phyloP scores from a whole-genome alignment of 148 eudicot genomes.

The Selenicereus undatus region DNA sequence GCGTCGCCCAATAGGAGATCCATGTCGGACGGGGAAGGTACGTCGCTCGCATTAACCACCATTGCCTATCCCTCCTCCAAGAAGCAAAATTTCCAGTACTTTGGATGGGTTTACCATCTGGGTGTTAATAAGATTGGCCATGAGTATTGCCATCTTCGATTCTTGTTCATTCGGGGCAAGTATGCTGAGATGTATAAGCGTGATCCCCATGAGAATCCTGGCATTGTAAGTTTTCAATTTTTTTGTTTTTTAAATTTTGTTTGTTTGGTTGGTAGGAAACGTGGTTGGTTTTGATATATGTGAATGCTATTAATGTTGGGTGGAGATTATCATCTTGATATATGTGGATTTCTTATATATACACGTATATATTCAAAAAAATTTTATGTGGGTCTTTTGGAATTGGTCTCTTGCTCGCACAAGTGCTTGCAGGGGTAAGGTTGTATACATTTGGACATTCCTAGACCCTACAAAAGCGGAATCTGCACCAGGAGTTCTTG shows the following conservation, averaged over 20 bases:
- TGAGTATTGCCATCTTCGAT: constrained; percentile 73
- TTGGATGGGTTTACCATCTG: constrained; percentile 88
- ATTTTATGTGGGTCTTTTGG: no score
- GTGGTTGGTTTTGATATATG: no score
- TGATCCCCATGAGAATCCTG: constrained; percentile 68
- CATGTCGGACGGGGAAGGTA: constrained; percentile 27
- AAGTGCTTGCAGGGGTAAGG: no score
- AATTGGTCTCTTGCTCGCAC: no score
- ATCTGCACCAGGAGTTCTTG: no score
- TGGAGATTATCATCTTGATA: no score
- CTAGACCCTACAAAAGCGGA: no score
- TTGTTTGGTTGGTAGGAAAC: no score
- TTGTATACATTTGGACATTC: no score
- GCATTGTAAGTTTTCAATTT: constrained; percentile 41
- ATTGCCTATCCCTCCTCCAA: constrained; percentile 19
- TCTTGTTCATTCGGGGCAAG: constrained; percentile 63
- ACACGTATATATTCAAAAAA: no score
- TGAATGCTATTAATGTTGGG: no score
- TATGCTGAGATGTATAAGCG: constrained; percentile 88
- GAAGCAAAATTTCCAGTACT: constrained; percentile 49
- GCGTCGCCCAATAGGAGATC: constrained; percentile 12
- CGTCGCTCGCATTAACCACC: constrained; percentile 15
- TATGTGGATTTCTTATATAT: no score
- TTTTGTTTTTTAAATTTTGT: not conserved
- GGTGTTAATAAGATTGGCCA: constrained; percentile 74